Evolutionary conservation across 805 yeast species (phyloP), one percentile per base, ranked within the genome.

Genomic region (Starmerella vaccinii): DNA sequence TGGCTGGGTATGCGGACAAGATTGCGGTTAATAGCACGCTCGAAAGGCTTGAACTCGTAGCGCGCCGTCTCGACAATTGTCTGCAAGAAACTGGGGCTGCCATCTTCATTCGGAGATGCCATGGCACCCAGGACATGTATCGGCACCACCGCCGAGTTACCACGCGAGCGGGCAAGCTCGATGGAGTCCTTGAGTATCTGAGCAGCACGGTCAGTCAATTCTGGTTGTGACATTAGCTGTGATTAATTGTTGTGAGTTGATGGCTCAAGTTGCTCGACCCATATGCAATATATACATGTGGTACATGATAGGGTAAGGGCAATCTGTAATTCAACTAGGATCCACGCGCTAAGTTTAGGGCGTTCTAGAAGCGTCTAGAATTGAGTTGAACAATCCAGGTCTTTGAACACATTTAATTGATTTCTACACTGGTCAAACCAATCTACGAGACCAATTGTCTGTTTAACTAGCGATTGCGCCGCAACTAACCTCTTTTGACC

Each of bases 121-220:
- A 90, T 83, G 21, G 97, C 96, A 16, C 95, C 97, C 56, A 90
- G 71, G 50, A 92, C 67, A 68, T 92, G 98, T 50, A 89, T 66
- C n/a, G 98, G 98, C 49, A 77, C 71, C 50, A 92, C 71, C 64
- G 85, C 90, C 8, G 90, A 73, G 68, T 92, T 88, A 46, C 83
- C 75, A 63, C 86, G 87, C 58, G 87, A 94, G 62, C 79, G 76
- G 38, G 97, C 95, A 54, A 92, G 68, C 63, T 82, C 78, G 52
- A 80, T 78, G 49, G 97, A 95, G 61, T 78, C 74, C 59, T 84
- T 82, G 46, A 92, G 74, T 54, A 90, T 77, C 49, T 76, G 80
- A 61, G 87, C 77, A 40, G 97, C 97, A 66, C 92, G 84, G 66
- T 92, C 97, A 55, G 98, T 92, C 59, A 86, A 84, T 74, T 86